These are phyloP conservation scores for Xylaria arbuscula DNA, from an alignment of 2,329 filamentous ascomycete genomes.

Conservation along the genomic window DNA sequence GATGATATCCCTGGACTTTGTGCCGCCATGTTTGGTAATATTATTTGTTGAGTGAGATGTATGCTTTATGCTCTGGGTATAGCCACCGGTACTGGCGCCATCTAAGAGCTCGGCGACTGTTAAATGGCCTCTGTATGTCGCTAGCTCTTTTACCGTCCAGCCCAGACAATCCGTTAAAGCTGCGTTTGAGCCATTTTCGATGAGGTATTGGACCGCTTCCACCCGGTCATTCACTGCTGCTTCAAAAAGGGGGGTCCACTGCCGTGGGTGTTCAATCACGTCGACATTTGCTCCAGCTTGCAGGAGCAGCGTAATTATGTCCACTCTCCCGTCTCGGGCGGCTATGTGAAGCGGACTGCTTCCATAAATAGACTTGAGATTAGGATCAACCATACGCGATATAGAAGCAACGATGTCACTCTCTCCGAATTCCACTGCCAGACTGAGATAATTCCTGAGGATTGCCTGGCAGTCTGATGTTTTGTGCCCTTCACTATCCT, in stretches of 20 bases:
- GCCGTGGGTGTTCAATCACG: conserved; percentile 38
- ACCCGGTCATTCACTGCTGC: conserved; percentile 47
- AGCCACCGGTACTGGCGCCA: no score
- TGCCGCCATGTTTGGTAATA: background rate
- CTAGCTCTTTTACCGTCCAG: conserved; percentile 52
- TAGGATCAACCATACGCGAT: conserved; percentile 23
- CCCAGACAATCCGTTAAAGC: conserved; percentile 44
- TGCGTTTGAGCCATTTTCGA: conserved; percentile 45
- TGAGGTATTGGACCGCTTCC: conserved; percentile 43
- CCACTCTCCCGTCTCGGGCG: conserved; percentile 36
- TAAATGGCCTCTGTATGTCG: conserved; percentile 51
- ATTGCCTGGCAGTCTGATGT: background rate
- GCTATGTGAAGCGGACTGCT: conserved; percentile 46
- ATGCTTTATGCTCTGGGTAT: background rate
- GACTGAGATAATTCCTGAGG: conserved; percentile 12
- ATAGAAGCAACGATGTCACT: conserved; percentile 5
- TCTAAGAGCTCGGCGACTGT: conserved; percentile 41
- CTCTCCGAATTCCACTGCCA: conserved; percentile 12
- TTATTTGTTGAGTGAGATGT: background rate
- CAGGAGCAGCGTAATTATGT: conserved; percentile 28
- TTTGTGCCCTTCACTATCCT: background rate
- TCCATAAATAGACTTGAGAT: conserved; percentile 29
- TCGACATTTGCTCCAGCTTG: conserved; percentile 35
- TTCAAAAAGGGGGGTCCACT: conserved; percentile 52
- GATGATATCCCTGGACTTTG: background rate